Conservation (phyloP, 805 yeast species). For the Wickerhamiella allomyrinae region DNA sequence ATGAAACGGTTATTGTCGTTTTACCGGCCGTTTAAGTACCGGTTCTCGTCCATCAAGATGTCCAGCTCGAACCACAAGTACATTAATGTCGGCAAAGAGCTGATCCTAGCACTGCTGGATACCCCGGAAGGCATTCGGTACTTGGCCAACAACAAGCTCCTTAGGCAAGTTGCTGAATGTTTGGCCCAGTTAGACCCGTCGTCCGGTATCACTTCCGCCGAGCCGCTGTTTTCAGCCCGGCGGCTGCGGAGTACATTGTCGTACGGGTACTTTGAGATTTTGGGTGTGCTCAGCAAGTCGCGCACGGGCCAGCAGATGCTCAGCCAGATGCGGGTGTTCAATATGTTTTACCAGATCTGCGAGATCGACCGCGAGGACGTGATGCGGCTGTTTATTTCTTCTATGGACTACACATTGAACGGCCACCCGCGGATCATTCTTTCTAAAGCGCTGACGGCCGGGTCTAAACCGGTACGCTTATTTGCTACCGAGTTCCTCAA, state of each 20-base stretch:
- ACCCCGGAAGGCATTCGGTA: conserved; percentile 53
- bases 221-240: conserved; percentile 54
- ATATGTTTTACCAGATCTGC: conserved; percentile 51
- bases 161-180: conserved; percentile 82
- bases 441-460: conserved; percentile 45
- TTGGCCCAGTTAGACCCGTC: conserved; percentile 71
- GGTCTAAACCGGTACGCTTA: conserved; percentile 37
- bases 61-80: conserved; percentile 38
- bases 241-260: conserved; percentile 52
- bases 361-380: conserved; percentile 19
- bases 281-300: conserved; percentile 56
- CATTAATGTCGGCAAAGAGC: conserved; percentile 58
- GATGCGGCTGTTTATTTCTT: conserved; percentile 33
- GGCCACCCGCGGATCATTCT: conserved; percentile 58
- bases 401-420: conserved; percentile 43
- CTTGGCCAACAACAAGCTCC: conserved; percentile 54
- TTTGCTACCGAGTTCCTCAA: conserved; percentile 45
- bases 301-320: conserved; percentile 52
- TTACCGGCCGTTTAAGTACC: conserved; percentile 77
- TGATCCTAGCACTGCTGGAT: conserved; percentile 50
- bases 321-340: conserved; percentile 75
- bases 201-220: conserved; percentile 58
- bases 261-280: conserved; percentile 60
- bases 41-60: conserved; percentile 46
- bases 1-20: conserved; percentile 73